Base-by-base conservation (phyloP, 805 yeast genomes). In the Lachancea sp. region DNA sequence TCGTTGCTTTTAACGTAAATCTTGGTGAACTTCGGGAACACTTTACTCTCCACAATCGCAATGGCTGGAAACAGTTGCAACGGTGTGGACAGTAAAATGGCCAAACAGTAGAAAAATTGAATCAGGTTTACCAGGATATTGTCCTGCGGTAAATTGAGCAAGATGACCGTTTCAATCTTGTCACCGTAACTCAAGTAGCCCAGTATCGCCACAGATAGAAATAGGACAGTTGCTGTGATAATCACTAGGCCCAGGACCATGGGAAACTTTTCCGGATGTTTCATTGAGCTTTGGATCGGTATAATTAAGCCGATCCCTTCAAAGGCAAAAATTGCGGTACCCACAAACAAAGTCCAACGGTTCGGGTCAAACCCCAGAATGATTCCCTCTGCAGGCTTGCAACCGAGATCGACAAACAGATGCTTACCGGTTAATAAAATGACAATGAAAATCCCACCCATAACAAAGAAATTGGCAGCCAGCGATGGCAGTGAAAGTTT, bases 301-400 rank as follows among this genome's bases (percentile, higher is more conserved):
- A 84, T 80, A 36, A 84, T 80, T 34, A 84, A 66, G 0, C 94
- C 92, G 42, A 84, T 83, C 1, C 94, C 94, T 63, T 84, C 94
- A 55, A 83, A 84, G n/a, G 92, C 87, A 66, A 84, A 84, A 22
- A 84, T 83, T 2, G 90, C 89, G 5, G 84, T 85, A 7, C 94
- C 94, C 37, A 83, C 78, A 54, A 83, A 83, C 35, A 84, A 61
- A 0, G 90, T 76, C 70, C 85, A 83, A 37, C 70, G 70, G 4
- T 70, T 66, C 22, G 65, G 45, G 57, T 83, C 83, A 62, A 83
- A 72, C 24, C 62, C 56, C 36, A 61, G 59, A 17, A 68, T 66
- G 23, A 83, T 68, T 2, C 74, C 78, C 7, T 66, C 67, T 1
- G 78, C 78, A 0, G 55, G 80, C 59, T 48, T 78, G 78, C 42